phyloP scores from a whole-genome alignment of 2,329 filamentous ascomycete genomes.

The Teratosphaeria nubilosa region DNA sequence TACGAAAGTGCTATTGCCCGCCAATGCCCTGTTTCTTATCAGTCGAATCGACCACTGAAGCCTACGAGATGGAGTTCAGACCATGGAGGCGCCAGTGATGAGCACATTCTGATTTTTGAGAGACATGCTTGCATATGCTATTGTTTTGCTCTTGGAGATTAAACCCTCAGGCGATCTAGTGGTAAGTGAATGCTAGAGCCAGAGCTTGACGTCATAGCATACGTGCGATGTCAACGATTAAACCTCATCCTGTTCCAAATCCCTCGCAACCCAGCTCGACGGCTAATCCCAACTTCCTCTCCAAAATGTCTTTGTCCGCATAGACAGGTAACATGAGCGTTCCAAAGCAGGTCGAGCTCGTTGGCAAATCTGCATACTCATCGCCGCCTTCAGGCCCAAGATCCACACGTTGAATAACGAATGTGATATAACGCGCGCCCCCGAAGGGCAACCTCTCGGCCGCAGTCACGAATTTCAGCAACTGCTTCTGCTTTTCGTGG shows the following conservation, averaged over 20 bases:
- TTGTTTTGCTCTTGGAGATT: not conserved
- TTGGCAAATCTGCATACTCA: conserved; percentile 51
- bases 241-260: conserved; percentile 50
- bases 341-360: conserved; percentile 87
- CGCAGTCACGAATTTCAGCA: conserved; percentile 92
- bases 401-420: conserved; percentile 65
- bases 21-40: conserved; percentile 29
- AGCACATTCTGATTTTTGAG: conserved; percentile 11
- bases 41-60: not conserved
- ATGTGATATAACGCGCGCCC: conserved; percentile 71
- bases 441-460: conserved; percentile 83
- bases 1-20: conserved; percentile 33
- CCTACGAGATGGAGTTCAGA: not conserved
- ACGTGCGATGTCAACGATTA: not conserved
- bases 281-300: conserved; percentile 69
- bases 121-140: conserved; percentile 2
- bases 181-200: not conserved
- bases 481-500: conserved; percentile 58
- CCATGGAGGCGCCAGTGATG: conserved; percentile 13
- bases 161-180: not conserved
- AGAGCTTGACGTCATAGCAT: not conserved
- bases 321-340: conserved; percentile 81
- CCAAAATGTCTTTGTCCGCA: conserved; percentile 56
- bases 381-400: conserved; percentile 46
- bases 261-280: conserved; percentile 71